A percentile compares a stretch with the other conserved stretches of the same genome.
Conservation (phyloP, 1,284 basidiomycete species). For the Sanguinoderma infundibulare region DNA sequence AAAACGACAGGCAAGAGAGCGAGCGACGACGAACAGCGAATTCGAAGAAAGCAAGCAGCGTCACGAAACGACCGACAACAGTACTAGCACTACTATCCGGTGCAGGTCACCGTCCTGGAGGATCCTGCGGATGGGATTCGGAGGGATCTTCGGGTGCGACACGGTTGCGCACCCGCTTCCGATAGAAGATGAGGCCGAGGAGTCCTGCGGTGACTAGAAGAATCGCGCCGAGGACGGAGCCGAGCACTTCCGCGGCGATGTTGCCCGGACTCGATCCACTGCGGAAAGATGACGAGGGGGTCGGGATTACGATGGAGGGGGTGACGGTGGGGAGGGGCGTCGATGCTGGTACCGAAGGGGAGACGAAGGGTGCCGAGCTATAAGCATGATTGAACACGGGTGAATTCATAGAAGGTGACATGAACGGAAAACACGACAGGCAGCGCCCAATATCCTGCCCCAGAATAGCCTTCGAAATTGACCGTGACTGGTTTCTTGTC, state of each 20-base stretch:
- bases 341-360: constrained; percentile 24
- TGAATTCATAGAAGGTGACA: background rate
- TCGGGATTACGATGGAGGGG: constrained; percentile 23
- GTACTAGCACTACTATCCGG: no score
- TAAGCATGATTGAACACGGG: background rate
- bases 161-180: constrained; percentile 17
- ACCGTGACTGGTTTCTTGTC: no score
- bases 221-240: constrained; percentile 23
- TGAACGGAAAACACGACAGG: no score
- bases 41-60: no score
- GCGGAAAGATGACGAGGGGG: background rate
- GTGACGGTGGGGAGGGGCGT: constrained; percentile 24
- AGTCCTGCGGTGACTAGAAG: constrained; percentile 13
- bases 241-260: constrained; percentile 30
- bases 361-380: constrained; percentile 28
- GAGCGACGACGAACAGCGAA: background rate
- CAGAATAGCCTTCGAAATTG: no score
- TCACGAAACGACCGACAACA: background rate
- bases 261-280: constrained; percentile 23
- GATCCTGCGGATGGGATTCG: background rate
- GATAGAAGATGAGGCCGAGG: constrained; percentile 10
- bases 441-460: no score
- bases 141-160: background rate
- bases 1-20: background rate
- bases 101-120: background rate